phyloP scores from a whole-genome alignment of 2,329 filamentous ascomycete genomes.

The Fusarium metavorans region DNA sequence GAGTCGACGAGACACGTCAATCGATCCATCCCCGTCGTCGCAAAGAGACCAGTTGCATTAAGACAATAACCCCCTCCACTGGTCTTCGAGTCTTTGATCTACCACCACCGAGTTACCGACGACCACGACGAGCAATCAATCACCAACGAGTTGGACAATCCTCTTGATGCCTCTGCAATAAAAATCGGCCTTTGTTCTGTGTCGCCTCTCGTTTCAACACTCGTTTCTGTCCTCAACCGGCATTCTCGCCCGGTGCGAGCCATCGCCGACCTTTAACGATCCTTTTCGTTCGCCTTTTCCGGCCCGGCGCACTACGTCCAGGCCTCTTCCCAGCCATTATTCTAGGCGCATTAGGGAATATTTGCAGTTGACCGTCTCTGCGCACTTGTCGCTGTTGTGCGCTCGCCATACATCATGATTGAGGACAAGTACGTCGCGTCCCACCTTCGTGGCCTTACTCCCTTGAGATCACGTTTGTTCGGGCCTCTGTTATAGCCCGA shows the following conservation, averaged over 20 bases:
- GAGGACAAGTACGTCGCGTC: constrained; percentile 53
- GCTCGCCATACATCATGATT: constrained; percentile 47
- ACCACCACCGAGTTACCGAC: constrained; percentile 13
- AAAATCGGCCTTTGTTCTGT: constrained; percentile 1
- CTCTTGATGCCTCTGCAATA: constrained; percentile 42
- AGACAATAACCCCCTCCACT: constrained; percentile 16
- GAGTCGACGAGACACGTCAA: constrained; percentile 28
- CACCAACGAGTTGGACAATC: constrained; percentile 1
- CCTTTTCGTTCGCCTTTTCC: constrained; percentile 10
- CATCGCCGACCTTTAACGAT: constrained; percentile 28
- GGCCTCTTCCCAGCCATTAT: not conserved
- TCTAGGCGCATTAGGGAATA: constrained; percentile 26
- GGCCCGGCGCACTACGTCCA: constrained; percentile 21
- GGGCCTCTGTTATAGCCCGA: constrained; percentile 9
- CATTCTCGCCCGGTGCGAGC: constrained; percentile 44
- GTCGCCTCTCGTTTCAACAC: constrained; percentile 13
- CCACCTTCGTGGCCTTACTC: constrained; percentile 6
- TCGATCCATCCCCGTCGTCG: constrained; percentile 28
- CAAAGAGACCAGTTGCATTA: constrained; percentile 16
- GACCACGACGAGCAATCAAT: constrained; percentile 7
- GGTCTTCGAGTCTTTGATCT: constrained; percentile 1
- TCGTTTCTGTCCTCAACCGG: constrained; percentile 30
- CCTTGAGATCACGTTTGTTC: constrained; percentile 10
- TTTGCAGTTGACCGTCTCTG: not conserved
- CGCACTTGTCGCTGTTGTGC: constrained; percentile 35